Evolutionary conservation across 768 basidiomycete species (phyloP).

Genomic region (Terana coerulea): DNA sequence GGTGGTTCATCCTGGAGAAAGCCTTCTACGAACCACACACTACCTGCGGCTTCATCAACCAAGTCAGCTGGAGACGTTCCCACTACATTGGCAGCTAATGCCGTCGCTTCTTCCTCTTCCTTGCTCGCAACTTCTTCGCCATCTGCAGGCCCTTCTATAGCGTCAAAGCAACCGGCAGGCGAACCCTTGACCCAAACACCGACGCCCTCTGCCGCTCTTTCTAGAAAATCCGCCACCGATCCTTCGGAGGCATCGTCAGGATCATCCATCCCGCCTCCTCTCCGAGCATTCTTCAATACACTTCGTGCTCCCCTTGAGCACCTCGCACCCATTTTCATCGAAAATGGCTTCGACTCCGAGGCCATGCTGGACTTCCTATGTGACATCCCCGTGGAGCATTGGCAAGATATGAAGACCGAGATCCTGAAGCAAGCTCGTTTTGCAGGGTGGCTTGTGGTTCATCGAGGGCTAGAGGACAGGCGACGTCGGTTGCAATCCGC

Average conservation of each 20-base stretch:
- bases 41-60: neutral
- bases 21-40: too few species aligned
- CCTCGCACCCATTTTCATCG: neutral
- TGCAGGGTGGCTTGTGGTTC: constrained; percentile 1
- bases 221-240: neutral
- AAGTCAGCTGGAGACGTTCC: neutral
- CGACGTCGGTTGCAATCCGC: too few species aligned
- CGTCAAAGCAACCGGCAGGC: neutral
- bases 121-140: neutral
- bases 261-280: neutral
- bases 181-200: neutral
- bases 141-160: neutral
- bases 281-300: neutral
- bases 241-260: neutral
- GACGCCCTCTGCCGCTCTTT: neutral
- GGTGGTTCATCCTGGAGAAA: neutral
- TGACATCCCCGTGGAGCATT: neutral
- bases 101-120: neutral
- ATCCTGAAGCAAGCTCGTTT: neutral
- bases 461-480: neutral
- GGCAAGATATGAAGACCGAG: neutral
- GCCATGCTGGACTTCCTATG: neutral
- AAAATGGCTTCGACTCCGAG: neutral
- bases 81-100: neutral
- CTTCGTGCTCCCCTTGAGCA: neutral